Base-by-base conservation (phyloP, 2,329 filamentous ascomycete genomes). In the Cyclaneusma minus region DNA sequence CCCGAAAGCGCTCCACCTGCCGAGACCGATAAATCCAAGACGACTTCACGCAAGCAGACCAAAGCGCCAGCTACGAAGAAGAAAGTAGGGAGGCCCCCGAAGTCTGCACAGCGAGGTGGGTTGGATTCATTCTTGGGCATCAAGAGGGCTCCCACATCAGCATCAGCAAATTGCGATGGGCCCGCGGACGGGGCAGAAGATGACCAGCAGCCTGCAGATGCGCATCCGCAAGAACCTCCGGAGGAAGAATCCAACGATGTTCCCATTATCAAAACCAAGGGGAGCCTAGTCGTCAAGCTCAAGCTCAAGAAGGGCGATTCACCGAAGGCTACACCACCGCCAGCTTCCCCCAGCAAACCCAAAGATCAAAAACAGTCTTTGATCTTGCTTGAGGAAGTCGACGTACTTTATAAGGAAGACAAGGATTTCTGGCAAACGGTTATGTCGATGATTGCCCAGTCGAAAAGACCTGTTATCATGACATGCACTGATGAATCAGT, bases 301-400 rank as follows among this genome's bases (percentile, higher is more conserved):
- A n/a, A n/a, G n/a, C n/a, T n/a, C n/a, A n/a, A n/a, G n/a, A n/a
- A n/a, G n/a, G n/a, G n/a, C n/a, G n/a, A n/a, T n/a, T n/a, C n/a
- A n/a, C n/a, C n/a, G n/a, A n/a, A n/a, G n/a, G n/a, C n/a, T n/a
- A n/a, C n/a, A 20, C 8, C 18, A 20, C 18, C 8, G 18, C 18
- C 8, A 11, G 8, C 8, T 20, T 11, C 8, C 18, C 18, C 8
- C 19, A 34, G 33, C n/a, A 28, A 40, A 14, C 8, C 36, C n/a
- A n/a, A n/a, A n/a, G n/a, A n/a, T n/a, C 87, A 95, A 48, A 92
- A 91, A 41, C 89, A 98, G 50, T 95, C 87, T 0, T 57, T 98
- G 12, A 94, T 98, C 34, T 60, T 98, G 2, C 60, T 98, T 2
- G 89, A 98, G 50, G 89, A 98, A 51, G 83, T 83, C 1, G 91